A percentile compares a stretch with the other conserved stretches of the same genome.
Conservation (phyloP, 2,329 filamentous ascomycete genomes). For the Ascocoryne sarcoides region DNA sequence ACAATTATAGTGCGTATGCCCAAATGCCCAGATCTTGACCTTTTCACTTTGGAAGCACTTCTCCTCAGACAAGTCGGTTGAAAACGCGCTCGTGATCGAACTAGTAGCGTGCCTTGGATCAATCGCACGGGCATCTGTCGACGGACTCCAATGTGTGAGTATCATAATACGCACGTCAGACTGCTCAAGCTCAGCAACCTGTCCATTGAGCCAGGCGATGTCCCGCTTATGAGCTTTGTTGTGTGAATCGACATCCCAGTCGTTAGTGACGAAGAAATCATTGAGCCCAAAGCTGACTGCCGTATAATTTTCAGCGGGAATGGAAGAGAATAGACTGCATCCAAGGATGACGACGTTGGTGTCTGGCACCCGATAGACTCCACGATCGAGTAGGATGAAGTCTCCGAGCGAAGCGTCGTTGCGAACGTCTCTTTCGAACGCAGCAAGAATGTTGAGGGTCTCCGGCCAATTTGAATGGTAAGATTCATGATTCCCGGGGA, state of each 20-base stretch:
- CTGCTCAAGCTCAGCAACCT: slow-evolving; percentile 26
- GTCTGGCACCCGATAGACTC: slow-evolving; percentile 25
- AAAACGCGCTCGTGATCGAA: slow-evolving; percentile 37
- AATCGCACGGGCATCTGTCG: slow-evolving; percentile 1
- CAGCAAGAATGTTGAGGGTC: slow-evolving; percentile 12
- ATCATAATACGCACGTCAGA: slow-evolving; percentile 31
- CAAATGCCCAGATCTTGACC: slow-evolving; percentile 36
- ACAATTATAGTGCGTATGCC: slow-evolving; percentile 36
- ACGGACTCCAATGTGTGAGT: slow-evolving; percentile 33
- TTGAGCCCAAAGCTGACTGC: slow-evolving; percentile 5
- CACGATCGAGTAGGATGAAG: slow-evolving; percentile 34
- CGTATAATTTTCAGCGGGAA: slow-evolving; percentile 31
- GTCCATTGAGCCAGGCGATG: slow-evolving; percentile 31
- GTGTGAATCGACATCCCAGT: slow-evolving; percentile 8
- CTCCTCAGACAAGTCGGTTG: slow-evolving; percentile 38
- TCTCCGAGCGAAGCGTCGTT: slow-evolving; percentile 7
- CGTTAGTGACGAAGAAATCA: slow-evolving; percentile 7
- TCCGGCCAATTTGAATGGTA: slow-evolving; percentile 30
- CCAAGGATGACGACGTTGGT: slow-evolving; percentile 34
- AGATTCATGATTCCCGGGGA: slow-evolving; percentile 40
- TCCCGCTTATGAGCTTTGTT: slow-evolving; percentile 18
- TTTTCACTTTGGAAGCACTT: slow-evolving; percentile 16
- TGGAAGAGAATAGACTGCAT: slow-evolving; percentile 40
- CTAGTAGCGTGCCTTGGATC: slow-evolving; percentile 15
- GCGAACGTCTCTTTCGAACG: slow-evolving; percentile 5